Evolutionary conservation across 345 rosid genomes (phyloP).

Genomic region (Eucalyptus leucophloia): DNA sequence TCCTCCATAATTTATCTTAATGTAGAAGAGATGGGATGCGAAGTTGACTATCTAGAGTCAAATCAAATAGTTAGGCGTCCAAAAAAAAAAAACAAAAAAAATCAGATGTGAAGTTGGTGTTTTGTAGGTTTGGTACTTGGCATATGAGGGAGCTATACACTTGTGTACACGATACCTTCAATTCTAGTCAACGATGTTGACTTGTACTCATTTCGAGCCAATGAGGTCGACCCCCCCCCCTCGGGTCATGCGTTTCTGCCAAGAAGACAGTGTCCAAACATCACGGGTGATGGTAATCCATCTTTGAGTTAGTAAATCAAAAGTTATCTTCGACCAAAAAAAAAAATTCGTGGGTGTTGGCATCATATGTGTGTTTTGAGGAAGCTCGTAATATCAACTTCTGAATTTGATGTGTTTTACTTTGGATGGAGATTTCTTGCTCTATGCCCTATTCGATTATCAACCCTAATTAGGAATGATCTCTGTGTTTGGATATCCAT

Average conservation of each 20-base stretch:
- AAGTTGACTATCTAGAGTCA: too few species aligned
- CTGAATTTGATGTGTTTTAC: not conserved
- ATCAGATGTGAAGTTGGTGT: not conserved
- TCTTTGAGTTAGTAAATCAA: too few species aligned
- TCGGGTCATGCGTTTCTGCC: too few species aligned
- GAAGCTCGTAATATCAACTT: not conserved
- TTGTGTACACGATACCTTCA: not conserved
- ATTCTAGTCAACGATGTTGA: not conserved
- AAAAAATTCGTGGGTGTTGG: too few species aligned
- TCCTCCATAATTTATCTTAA: not conserved
- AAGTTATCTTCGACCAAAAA: too few species aligned
- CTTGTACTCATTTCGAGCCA: not conserved
- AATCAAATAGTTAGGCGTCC: not conserved
- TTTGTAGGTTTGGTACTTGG: not conserved
- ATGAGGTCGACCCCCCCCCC: not conserved
- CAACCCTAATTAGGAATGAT: not conserved
- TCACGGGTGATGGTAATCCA: too few species aligned
- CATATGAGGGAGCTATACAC: not conserved
- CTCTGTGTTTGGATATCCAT: not conserved
- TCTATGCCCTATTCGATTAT: not conserved
- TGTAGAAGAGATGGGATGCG: not conserved
- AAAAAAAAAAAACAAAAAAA: too few species aligned
- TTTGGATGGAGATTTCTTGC: not conserved
- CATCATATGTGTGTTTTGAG: not conserved
- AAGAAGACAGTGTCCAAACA: too few species aligned